These are phyloP conservation scores for Pestalotiopsis sp. DNA, from an alignment of 2,329 filamentous ascomycete genomes.

Conservation along the genomic window DNA sequence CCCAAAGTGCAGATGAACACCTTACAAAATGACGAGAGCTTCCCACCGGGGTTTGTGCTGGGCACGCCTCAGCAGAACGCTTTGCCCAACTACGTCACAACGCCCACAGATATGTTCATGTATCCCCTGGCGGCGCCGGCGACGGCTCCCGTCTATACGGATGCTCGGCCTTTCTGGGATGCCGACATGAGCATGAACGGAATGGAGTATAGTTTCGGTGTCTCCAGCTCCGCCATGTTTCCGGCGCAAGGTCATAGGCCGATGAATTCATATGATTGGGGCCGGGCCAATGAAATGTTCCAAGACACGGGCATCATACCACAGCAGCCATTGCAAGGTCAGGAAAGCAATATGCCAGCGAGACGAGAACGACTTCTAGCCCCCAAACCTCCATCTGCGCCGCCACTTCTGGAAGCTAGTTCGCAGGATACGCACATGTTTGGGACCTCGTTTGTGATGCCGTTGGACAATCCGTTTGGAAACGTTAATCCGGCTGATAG, in stretches of 20 bases:
- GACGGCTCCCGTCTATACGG: constrained; percentile 45
- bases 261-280: constrained; percentile 60
- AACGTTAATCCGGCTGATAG: constrained; percentile 46
- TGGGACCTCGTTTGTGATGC: constrained; percentile 41
- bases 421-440: constrained; percentile 39
- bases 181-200: constrained; percentile 49
- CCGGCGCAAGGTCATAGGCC: constrained; percentile 44
- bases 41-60: constrained; percentile 53
- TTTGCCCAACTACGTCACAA: constrained; percentile 47
- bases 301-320: constrained; percentile 44
- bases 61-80: constrained; percentile 50
- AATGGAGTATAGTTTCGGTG: constrained; percentile 63
- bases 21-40: constrained; percentile 62
- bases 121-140: constrained; percentile 63
- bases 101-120: constrained; percentile 57
- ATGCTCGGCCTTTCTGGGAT: constrained; percentile 57
- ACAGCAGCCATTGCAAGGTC: constrained; percentile 33
- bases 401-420: constrained; percentile 34
- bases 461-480: constrained; percentile 54
- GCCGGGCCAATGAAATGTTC: constrained; percentile 55
- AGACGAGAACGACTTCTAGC: constrained; percentile 49
- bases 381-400: constrained; percentile 48
- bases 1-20: constrained; percentile 45
- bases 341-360: constrained; percentile 37
- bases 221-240: constrained; percentile 46